Conservation (phyloP, 2,329 filamentous ascomycete species). For the Colletotrichum sp. region DNA sequence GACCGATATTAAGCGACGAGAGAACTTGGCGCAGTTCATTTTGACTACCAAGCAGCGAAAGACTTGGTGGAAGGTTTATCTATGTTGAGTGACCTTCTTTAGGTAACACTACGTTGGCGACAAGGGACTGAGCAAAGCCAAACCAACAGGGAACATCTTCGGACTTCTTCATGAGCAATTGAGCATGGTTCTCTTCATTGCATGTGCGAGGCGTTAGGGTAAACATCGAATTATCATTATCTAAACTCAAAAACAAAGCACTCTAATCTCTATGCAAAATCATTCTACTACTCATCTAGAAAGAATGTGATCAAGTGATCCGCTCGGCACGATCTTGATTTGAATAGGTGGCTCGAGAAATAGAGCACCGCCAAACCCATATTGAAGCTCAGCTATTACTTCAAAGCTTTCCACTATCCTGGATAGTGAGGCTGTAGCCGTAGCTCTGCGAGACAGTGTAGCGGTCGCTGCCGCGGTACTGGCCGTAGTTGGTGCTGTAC, state of each 20-base stretch:
- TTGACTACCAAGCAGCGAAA: background rate
- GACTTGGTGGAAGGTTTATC: background rate
- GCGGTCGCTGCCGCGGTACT: background rate
- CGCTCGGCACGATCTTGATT: background rate
- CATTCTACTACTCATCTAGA: background rate
- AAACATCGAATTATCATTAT: background rate
- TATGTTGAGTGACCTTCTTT: background rate
- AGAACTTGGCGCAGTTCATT: background rate
- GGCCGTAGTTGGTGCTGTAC: conserved; percentile 16
- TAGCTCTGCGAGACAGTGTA: conserved; percentile 12
- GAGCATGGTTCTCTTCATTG: background rate
- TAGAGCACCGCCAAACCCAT: background rate
- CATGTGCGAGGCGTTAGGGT: no score
- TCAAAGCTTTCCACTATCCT: background rate
- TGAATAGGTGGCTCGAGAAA: background rate
- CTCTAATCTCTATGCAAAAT: background rate
- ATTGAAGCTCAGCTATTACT: background rate
- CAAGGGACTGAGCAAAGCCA: background rate
- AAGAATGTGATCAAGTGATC: background rate
- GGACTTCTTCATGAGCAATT: background rate
- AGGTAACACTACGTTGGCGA: background rate
- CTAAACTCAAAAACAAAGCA: background rate
- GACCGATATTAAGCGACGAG: background rate
- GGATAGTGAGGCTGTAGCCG: background rate
- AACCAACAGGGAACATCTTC: background rate